Conservation (phyloP, 2,329 filamentous ascomycete genomes). For the Tolypocladium album region DNA sequence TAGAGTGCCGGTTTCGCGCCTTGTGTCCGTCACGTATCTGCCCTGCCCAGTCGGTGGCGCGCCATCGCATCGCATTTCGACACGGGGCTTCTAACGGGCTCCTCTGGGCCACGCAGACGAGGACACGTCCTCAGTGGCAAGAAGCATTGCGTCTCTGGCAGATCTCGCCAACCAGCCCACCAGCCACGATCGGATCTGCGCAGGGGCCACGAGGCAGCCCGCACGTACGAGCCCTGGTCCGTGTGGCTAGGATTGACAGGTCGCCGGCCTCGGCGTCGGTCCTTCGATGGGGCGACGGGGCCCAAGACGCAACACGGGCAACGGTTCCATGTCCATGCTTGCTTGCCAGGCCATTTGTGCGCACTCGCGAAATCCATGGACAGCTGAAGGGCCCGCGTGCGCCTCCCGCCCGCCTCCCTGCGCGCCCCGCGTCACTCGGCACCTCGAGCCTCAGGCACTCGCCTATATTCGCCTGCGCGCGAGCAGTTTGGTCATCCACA, state of each 20-base stretch:
- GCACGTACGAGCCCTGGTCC: neutral
- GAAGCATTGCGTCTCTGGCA: neutral
- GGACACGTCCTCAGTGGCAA: neutral
- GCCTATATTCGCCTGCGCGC: neutral
- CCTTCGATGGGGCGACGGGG: neutral
- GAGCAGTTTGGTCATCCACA: neutral
- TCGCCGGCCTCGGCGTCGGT: neutral
- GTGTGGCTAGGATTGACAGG: neutral
- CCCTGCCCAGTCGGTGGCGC: too few relatives aligned
- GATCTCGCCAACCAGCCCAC: neutral
- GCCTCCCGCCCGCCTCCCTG: neutral
- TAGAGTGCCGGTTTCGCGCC: neutral
- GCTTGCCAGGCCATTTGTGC: neutral
- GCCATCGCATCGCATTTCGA: too few relatives aligned
- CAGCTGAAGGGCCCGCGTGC: neutral
- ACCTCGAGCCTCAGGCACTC: neutral
- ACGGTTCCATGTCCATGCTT: neutral
- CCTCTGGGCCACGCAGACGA: neutral
- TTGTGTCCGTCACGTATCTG: neutral
- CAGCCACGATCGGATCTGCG: neutral
- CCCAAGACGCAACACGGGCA: neutral
- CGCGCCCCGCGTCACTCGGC: neutral
- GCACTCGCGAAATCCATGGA: neutral
- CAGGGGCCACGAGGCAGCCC: neutral
- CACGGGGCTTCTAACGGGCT: too few relatives aligned